phyloP scores from a whole-genome alignment of 2,329 filamentous ascomycete genomes.

The Aspergillus caelatus region DNA sequence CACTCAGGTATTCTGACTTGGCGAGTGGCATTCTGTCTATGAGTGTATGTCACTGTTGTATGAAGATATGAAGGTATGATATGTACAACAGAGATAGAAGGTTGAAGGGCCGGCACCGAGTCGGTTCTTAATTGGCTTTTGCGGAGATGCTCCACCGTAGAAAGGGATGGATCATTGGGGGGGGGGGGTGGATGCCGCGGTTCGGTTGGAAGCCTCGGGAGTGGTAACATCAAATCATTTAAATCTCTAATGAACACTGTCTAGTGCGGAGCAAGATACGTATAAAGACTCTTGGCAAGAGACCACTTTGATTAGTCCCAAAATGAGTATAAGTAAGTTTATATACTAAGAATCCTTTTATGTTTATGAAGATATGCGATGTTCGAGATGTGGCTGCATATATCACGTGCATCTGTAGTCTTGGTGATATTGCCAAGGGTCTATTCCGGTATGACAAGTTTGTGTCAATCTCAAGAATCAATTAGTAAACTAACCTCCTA shows the following conservation, averaged over 20 bases:
- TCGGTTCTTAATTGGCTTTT: not conserved
- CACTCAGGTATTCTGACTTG: constrained; percentile 75
- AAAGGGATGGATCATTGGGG: not conserved
- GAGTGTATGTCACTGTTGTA: not conserved
- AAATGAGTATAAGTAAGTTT: not conserved
- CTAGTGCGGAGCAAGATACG: not conserved
- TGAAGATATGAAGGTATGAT: not conserved
- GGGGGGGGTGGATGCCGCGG: not conserved
- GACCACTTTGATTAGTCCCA: not conserved
- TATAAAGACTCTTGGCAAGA: not conserved
- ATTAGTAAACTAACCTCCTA: too few relatives aligned
- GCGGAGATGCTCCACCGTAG: constrained; percentile 1
- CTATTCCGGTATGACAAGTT: too few relatives aligned
- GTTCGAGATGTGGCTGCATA: too few relatives aligned
- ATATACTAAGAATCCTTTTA: not conserved
- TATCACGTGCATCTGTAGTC: not conserved
- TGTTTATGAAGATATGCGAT: not conserved
- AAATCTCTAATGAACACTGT: not conserved
- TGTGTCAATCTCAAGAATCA: too few relatives aligned
- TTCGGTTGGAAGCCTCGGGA: not conserved
- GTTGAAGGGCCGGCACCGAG: not conserved
- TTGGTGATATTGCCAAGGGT: not conserved
- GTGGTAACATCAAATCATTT: not conserved
- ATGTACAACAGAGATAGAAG: not conserved
- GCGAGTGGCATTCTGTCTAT: constrained; percentile 36